Evolutionary conservation across 139 green algal species (phyloP).

Genomic region (Micractinium sp.): DNA sequence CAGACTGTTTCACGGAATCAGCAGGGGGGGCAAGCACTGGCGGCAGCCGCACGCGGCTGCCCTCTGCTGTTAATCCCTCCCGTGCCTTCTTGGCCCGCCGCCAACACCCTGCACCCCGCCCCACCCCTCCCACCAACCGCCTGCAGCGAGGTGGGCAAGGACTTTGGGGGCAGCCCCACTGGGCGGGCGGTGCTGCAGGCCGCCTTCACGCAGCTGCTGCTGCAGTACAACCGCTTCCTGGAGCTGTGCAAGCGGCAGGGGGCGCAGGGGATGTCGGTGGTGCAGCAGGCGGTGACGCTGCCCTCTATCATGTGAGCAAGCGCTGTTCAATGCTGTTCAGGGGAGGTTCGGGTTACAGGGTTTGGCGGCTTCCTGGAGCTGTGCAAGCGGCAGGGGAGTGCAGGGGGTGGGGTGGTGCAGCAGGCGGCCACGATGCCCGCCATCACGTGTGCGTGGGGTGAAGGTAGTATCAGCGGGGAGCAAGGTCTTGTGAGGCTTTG

Average conservation of each 20-base stretch:
- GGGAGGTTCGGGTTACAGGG: too few species aligned
- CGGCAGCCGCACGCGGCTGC: too few species aligned
- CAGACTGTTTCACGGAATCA: too few species aligned
- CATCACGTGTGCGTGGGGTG: too few species aligned
- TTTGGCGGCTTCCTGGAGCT: conserved; percentile 88
- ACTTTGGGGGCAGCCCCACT: conserved; percentile 65
- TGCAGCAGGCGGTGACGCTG: conserved; percentile 87
- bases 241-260: conserved; percentile 89
- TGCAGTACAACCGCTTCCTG: conserved; percentile 95
- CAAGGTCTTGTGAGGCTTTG: too few species aligned
- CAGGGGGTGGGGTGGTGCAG: not conserved
- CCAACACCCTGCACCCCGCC: too few species aligned
- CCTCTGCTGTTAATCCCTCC: too few species aligned
- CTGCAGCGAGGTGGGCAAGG: conserved; percentile 44
- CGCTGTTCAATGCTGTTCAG: not conserved
- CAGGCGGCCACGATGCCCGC: not conserved
- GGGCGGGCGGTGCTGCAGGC: conserved; percentile 85
- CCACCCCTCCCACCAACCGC: not conserved
- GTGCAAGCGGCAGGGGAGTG: conserved; percentile 76
- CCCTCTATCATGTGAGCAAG: conserved; percentile 90
- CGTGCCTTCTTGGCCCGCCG: too few species aligned
- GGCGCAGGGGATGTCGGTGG: conserved; percentile 68
- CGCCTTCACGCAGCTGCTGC: conserved; percentile 92
- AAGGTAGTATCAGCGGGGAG: too few species aligned
- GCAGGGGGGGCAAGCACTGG: too few species aligned